Base-by-base conservation (phyloP, 2,329 filamentous ascomycete species). In the Fusarium heterosporum region DNA sequence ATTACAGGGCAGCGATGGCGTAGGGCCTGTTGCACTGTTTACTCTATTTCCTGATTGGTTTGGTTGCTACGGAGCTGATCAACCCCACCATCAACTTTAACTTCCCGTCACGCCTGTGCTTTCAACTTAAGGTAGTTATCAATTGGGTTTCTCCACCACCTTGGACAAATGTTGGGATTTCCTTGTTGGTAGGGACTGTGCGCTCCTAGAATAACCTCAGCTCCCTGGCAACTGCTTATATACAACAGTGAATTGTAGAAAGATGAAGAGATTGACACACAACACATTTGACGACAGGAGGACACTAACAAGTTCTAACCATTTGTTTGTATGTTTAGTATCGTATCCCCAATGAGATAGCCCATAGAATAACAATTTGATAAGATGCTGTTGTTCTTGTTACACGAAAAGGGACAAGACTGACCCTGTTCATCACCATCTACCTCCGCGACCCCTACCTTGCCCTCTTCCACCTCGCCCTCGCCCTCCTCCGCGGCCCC, bases 401-500 rank as follows among this genome's bases (percentile, higher is more conserved):
- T n/a, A 17, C 29, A 22, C 32, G 25, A 12, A 14, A 7, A 42
- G 30, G 3, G 5, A 28, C 10, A 6, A 22, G 22, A 22, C 22
- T 22, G 12, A 16, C 13, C 36, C 5, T 14, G 14, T 30, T 26
- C 48, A 40, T 46, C 40, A 73, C 64, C 68, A 73, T 42, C 70
- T 58, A 19, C 71, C 63, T 40, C 70, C 48, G 26, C 65, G 55
- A 8, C 73, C 71, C 48, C 74, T 52, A 13, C 71, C 68, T 42
- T 73, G 52, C 11, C 74, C 70, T 17, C 73, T 53, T 17, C 73
- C 51, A 10, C 73, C 68, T 40, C 74, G 53, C 38, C 82, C 55
- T n/a, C 58, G 41, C 29, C 80, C 73, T 19, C 82, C 74, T 5
- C 79, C 75, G 10, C 79, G 70, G 3, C 78, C 69, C 13, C 76